These are phyloP conservation scores for Chenopodium formosanum DNA, from an alignment of 148 eudicot genomes.

Conservation along the genomic window DNA sequence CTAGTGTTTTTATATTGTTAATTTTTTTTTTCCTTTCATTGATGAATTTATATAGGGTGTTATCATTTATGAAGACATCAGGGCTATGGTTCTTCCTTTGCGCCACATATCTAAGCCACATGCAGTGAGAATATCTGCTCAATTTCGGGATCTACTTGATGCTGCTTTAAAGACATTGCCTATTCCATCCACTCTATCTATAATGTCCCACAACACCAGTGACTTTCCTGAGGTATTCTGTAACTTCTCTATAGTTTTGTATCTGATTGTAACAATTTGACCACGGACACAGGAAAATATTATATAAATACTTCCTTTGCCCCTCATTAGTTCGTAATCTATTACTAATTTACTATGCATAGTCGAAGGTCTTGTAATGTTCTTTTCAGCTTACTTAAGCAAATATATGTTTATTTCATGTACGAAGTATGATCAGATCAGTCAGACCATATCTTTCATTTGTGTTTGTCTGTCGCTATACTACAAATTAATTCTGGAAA, in stretches of 20 bases:
- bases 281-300: background rate
- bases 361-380: too few relatives aligned
- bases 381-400: too few relatives aligned
- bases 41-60: conserved; percentile 9
- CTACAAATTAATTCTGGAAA: too few relatives aligned
- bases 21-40: background rate
- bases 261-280: background rate
- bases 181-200: conserved; percentile 7
- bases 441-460: too few relatives aligned
- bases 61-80: conserved; percentile 18
- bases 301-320: background rate
- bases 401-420: too few relatives aligned
- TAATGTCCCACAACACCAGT: conserved; percentile 19
- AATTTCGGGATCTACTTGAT: conserved; percentile 15
- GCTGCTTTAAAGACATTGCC: conserved; percentile 18
- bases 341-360: too few relatives aligned
- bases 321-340: too few relatives aligned
- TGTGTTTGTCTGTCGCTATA: too few relatives aligned
- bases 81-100: conserved; percentile 5
- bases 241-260: too few relatives aligned
- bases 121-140: background rate
- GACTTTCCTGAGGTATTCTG: conserved; percentile 24
- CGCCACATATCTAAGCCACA: conserved; percentile 1
- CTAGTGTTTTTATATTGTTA: background rate
- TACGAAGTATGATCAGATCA: too few relatives aligned